phyloP scores from a whole-genome alignment of 208 protist species.

The Sergeia podlipaevii region DNA sequence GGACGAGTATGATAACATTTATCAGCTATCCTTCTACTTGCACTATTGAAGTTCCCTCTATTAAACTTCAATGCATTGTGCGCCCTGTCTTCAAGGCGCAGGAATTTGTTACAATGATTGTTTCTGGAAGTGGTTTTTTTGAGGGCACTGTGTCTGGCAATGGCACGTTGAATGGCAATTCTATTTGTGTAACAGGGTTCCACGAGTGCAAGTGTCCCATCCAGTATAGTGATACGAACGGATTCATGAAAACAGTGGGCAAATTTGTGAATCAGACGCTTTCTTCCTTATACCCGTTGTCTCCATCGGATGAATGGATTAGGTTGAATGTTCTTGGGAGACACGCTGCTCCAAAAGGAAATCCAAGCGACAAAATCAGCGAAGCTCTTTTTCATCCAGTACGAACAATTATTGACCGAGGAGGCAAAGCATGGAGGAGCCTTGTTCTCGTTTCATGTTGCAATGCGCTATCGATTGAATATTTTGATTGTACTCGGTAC shows the following conservation, averaged over 20 bases:
- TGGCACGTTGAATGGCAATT: conserved; percentile 12
- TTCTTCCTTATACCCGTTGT: conserved; percentile 30
- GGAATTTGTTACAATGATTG: conserved; percentile 44
- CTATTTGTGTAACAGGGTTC: conserved; percentile 32
- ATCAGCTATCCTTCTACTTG: conserved; percentile 32
- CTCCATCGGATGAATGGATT: conserved; percentile 31
- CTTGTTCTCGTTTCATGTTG: conserved; percentile 48
- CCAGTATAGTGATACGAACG: conserved; percentile 10
- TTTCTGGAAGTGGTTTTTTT: conserved; percentile 39
- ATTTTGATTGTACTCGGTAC: conserved; percentile 52
- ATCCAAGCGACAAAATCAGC: conserved; percentile 26
- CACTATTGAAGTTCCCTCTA: conserved; percentile 16
- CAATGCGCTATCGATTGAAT: conserved; percentile 40
- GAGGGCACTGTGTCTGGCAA: conserved; percentile 34
- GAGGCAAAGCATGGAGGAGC: conserved; percentile 64
- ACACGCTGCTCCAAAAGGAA: conserved; percentile 8
- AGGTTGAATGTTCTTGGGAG: conserved; percentile 42
- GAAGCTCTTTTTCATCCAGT: conserved; percentile 47
- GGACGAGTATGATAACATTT: conserved; percentile 54
- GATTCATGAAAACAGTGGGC: conserved; percentile 39
- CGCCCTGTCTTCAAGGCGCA: conserved; percentile 30
- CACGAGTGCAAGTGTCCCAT: conserved; percentile 29
- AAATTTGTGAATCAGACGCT: conserved; percentile 23
- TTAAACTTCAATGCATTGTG: conserved; percentile 25
- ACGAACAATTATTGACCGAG: conserved; percentile 51